phyloP scores from a whole-genome alignment of 257 asterid genomes.

The Nicotiana obtusifolia region DNA sequence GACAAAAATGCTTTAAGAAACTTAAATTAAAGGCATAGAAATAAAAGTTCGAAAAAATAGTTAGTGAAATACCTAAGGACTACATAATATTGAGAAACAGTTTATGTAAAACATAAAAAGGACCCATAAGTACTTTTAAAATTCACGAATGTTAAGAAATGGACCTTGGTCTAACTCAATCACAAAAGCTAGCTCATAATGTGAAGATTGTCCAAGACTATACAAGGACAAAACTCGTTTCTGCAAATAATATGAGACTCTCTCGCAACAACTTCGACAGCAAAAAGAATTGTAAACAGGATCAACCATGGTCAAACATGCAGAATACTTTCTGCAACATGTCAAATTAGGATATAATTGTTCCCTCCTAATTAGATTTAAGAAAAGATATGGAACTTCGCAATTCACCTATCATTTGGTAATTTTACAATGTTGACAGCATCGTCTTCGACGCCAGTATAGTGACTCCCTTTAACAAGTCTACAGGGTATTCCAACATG shows the following conservation, averaged over 20 bases:
- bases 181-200: background rate
- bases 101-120: background rate
- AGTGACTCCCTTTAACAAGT: constrained; percentile 86
- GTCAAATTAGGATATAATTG: background rate
- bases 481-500: constrained; percentile 90
- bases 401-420: constrained; percentile 67
- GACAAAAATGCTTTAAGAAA: background rate
- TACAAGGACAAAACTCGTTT: background rate
- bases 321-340: background rate
- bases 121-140: background rate
- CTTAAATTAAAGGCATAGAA: background rate
- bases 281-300: background rate
- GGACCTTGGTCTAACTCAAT: background rate
- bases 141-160: background rate
- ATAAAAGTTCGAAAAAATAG: background rate
- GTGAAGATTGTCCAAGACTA: background rate
- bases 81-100: background rate
- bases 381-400: constrained; percentile 11
- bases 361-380: background rate
- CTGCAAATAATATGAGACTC: background rate
- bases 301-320: background rate
- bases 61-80: background rate
- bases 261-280: background rate
- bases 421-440: constrained; percentile 85
- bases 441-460: constrained; percentile 92